Evolutionary conservation across 1,284 basidiomycete genomes (phyloP).

Genomic region (Schizopora paradoxa): DNA sequence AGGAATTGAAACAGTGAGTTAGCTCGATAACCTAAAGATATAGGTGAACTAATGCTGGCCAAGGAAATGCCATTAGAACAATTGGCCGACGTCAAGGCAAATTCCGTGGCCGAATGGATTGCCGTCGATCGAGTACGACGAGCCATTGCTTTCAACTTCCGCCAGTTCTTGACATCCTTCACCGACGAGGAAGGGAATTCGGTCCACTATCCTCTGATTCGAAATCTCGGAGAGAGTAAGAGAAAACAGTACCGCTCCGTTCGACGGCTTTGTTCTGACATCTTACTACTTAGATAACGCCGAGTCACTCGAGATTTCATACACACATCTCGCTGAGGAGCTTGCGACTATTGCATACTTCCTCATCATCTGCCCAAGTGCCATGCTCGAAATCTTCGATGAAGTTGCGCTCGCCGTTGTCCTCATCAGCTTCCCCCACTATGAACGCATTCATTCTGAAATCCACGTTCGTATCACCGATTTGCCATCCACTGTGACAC

Average conservation of each 20-base stretch:
- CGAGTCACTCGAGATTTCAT: conserved; percentile 96
- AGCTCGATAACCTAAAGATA: not conserved
- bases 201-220: conserved; percentile 93
- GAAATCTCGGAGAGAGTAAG: conserved; percentile 90
- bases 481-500: conserved; percentile 81
- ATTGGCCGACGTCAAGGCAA: conserved; percentile 95
- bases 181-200: conserved; percentile 88
- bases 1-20: conserved; percentile 72
- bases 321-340: conserved; percentile 83
- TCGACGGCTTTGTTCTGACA: conserved; percentile 7
- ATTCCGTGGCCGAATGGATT: conserved; percentile 97
- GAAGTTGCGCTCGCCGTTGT: conserved; percentile 93
- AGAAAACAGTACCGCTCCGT: conserved; percentile 15
- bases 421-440: conserved; percentile 92
- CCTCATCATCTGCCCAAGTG: conserved; percentile 88
- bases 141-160: conserved; percentile 90
- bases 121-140: conserved; percentile 85
- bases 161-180: conserved; percentile 93
- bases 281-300: conserved; percentile 67
- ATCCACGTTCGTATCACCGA: conserved; percentile 97
- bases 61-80: conserved; percentile 95
- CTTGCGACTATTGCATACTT: conserved; percentile 97
- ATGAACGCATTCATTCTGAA: conserved; percentile 96
- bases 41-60: conserved; percentile 14
- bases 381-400: conserved; percentile 94